These are phyloP conservation scores for Daldinia sp. DNA, from an alignment of 2,329 filamentous ascomycete species.

Conservation along the genomic window DNA sequence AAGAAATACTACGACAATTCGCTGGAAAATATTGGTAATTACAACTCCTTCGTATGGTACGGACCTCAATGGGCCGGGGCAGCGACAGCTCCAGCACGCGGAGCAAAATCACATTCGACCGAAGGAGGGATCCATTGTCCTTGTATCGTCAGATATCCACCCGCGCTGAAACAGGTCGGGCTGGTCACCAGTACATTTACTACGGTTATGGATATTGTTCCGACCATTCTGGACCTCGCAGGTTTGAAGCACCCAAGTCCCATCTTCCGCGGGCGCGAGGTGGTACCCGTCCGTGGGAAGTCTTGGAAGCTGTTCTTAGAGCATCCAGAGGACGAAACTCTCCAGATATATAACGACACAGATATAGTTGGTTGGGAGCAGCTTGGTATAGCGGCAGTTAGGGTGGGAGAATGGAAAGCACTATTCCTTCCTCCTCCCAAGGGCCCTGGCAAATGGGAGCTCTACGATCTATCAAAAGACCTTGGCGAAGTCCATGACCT, in stretches of 20 bases:
- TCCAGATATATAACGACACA: slow-evolving; percentile 33
- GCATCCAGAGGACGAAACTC: slow-evolving; percentile 27
- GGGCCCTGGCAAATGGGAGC: slow-evolving; percentile 37
- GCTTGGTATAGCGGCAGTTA: slow-evolving; percentile 37
- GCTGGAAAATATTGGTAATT: slow-evolving; percentile 66
- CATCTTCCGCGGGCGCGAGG: slow-evolving; percentile 39
- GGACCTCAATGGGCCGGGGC: slow-evolving; percentile 65
- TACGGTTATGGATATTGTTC: slow-evolving; percentile 65
- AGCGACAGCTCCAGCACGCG: slow-evolving; percentile 48
- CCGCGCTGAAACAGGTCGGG: slow-evolving; percentile 35
- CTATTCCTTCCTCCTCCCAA: slow-evolving; percentile 39
- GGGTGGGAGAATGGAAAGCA: slow-evolving; percentile 40
- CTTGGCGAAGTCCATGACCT: slow-evolving; percentile 39
- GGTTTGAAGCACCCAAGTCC: slow-evolving; percentile 55
- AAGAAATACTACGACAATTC: slow-evolving; percentile 68
- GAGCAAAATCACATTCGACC: slow-evolving; percentile 55
- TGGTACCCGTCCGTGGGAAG: slow-evolving; percentile 37
- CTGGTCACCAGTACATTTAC: slow-evolving; percentile 63
- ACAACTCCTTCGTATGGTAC: slow-evolving; percentile 69
- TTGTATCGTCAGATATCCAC: slow-evolving; percentile 46
- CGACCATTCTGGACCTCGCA: slow-evolving; percentile 62
- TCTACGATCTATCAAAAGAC: slow-evolving; percentile 39
- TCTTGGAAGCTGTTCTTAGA: slow-evolving; percentile 42
- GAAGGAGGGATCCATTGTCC: slow-evolving; percentile 66
- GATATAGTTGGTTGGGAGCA: slow-evolving; percentile 42